A percentile compares a stretch with the other conserved stretches of the same genome.
phyloP scores from a whole-genome alignment of 352 stramenopile genomes.

The Phytophthora idaei region DNA sequence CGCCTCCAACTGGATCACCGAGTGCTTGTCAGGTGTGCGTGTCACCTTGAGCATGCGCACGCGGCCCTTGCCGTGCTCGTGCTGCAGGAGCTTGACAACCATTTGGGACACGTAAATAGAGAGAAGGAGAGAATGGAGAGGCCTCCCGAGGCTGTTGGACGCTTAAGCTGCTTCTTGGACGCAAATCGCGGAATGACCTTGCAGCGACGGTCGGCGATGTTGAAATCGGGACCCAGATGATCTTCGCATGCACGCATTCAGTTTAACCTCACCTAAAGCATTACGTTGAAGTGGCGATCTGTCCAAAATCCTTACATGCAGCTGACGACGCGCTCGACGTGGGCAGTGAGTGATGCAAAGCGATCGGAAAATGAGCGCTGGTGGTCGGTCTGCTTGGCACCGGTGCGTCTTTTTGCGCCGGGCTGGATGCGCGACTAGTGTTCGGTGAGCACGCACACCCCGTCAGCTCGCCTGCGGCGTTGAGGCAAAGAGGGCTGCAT shows the following conservation, averaged over 20 bases:
- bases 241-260: constrained; percentile 23
- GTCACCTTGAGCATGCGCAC: constrained; percentile 89
- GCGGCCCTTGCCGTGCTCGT: constrained; percentile 88
- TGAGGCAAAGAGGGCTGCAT: no score
- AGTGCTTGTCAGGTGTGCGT: constrained; percentile 74
- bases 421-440: no score
- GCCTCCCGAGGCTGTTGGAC: background rate
- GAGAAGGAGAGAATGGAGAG: background rate
- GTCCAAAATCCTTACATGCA: constrained; percentile 19
- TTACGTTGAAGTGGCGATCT: constrained; percentile 11
- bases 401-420: constrained; percentile 24
- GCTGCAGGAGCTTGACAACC: constrained; percentile 71
- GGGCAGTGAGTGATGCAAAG: background rate
- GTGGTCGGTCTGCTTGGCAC: background rate
- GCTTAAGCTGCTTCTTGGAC: constrained; percentile 24
- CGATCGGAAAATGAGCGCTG: no score
- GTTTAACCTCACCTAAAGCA: constrained; percentile 6
- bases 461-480: no score
- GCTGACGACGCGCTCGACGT: constrained; percentile 22
- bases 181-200: constrained; percentile 48
- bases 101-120: constrained; percentile 33
- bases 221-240: constrained; percentile 20
- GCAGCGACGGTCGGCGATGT: constrained; percentile 10
- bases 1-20: constrained; percentile 81
- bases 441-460: no score